Evolutionary conservation across 2,329 filamentous ascomycete species (phyloP).

Genomic region (Colletotrichum coccodes): DNA sequence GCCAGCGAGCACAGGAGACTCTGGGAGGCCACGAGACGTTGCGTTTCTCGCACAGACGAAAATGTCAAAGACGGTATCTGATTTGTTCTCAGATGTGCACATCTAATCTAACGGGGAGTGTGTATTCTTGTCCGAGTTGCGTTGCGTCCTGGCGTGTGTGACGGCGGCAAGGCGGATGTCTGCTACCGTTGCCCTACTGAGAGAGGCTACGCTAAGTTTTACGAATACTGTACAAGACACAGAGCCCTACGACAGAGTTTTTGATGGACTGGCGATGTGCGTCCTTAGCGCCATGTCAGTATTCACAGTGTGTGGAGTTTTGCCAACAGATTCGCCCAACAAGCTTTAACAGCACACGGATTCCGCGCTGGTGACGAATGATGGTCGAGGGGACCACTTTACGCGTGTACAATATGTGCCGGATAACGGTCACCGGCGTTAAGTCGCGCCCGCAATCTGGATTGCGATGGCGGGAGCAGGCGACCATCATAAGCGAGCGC

Average conservation of each 20-base stretch:
- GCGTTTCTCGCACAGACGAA: slow-evolving; percentile 27
- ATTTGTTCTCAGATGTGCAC: slow-evolving; percentile 2
- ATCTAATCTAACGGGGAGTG: slow-evolving; percentile 23
- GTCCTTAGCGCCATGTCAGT: slow-evolving; percentile 21
- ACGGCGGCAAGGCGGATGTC: slow-evolving; percentile 10
- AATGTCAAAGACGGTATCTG: slow-evolving; percentile 4
- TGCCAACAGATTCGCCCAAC: slow-evolving; percentile 15
- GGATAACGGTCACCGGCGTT: neutral
- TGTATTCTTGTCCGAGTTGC: neutral
- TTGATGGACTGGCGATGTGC: slow-evolving; percentile 10
- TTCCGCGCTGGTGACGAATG: slow-evolving; percentile 15
- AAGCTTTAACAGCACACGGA: slow-evolving; percentile 24
- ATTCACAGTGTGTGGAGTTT: slow-evolving; percentile 7
- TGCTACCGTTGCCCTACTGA: slow-evolving; percentile 14
- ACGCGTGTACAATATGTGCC: slow-evolving; percentile 33
- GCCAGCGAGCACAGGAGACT: slow-evolving; percentile 23
- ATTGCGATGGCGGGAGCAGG: slow-evolving; percentile 22
- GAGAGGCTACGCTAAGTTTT: slow-evolving; percentile 29
- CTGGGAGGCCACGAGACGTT: slow-evolving; percentile 24
- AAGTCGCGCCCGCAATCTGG: slow-evolving; percentile 15
- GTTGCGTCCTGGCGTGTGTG: slow-evolving; percentile 8
- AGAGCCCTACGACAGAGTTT: slow-evolving; percentile 26
- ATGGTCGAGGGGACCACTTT: slow-evolving; percentile 35
- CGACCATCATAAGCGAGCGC: slow-evolving; percentile 18
- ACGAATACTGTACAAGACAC: slow-evolving; percentile 14